Base-by-base conservation (phyloP, 805 yeast genomes). In the Myxozyma udenii region DNA sequence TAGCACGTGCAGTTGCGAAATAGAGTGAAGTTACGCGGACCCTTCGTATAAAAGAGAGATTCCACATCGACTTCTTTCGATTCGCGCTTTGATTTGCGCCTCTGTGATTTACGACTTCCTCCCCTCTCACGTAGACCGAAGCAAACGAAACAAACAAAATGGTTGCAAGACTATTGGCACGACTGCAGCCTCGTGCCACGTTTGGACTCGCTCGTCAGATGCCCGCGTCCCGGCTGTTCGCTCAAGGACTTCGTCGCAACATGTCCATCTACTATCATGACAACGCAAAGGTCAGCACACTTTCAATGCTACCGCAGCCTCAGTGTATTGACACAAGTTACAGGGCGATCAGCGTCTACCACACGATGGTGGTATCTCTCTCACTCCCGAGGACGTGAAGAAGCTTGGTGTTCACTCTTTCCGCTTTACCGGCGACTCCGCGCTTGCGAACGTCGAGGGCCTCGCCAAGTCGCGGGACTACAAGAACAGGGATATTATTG, bases 401-500 rank as follows among this genome's bases (percentile, higher is more conserved):
- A 24, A 26, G 32, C 49, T 55, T 25, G 60, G 60, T 19, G 60
- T 55, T 16, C 39, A 46, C 14, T 53, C 58, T 6, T 49, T 37
- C 39, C 16, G 41, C 44, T 71, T 81, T 32, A 40, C 50, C 19
- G 62, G 61, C 25, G 48, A 38, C 23, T 73, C 74, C 19, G 68
- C 76, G 0, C 68, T 72, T 28, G 73, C 70, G 1, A 78, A 77
- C 1, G 88, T 91, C 38, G 77, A 89, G 62, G 66, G 62, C 12
- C 63, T 93, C 22, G 96, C 97, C 9, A 51, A 58, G 7, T 77
- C 85, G 59, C 78, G 97, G 53, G 66, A 76, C 25, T 91, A 93
- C 73, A 83, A 79, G 67, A 89, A 89, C 70, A 73, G 95, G 55
- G 98, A 91, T 67, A 74, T 72, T 41, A 79, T 91, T 24, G 71